Conservation (phyloP, 2,329 filamentous ascomycete species). For the Huntiella omanensis region DNA sequence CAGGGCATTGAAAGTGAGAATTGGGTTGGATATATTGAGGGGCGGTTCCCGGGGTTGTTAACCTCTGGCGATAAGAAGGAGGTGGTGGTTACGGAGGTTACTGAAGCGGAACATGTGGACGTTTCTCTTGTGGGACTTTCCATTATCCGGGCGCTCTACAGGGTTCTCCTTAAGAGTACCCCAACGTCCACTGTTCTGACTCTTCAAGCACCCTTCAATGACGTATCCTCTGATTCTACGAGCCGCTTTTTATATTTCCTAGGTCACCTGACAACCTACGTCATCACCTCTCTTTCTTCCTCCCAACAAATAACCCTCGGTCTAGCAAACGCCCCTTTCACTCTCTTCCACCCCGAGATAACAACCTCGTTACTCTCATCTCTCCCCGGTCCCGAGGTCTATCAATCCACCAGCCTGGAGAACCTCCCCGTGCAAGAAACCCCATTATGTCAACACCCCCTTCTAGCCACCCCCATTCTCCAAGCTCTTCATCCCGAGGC, state of each 20-base stretch:
- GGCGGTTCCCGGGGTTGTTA: constrained; percentile 17
- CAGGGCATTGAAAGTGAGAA: constrained; percentile 13
- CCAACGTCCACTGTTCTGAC: not conserved
- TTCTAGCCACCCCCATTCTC: constrained; percentile 22
- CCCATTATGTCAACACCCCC: not conserved
- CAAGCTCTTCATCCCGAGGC: constrained; percentile 19
- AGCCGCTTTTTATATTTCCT: constrained; percentile 9
- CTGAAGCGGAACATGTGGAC: constrained; percentile 5
- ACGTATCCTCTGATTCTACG: constrained; percentile 4
- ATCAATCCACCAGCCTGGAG: not conserved
- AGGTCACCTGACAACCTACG: constrained; percentile 19
- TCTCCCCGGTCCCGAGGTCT: constrained; percentile 2
- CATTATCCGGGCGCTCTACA: constrained; percentile 4
- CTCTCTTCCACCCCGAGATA: constrained; percentile 19
- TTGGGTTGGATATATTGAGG: constrained; percentile 15
- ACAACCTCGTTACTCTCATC: constrained; percentile 1
- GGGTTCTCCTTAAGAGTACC: not conserved
- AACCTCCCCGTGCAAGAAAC: not conserved
- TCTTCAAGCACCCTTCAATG: constrained; percentile 5
- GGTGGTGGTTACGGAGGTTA: not conserved
- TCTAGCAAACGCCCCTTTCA: constrained; percentile 19
- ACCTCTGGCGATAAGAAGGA: constrained; percentile 9
- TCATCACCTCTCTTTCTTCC: constrained; percentile 21
- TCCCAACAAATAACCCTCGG: constrained; percentile 19
- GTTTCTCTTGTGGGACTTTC: constrained; percentile 7